phyloP scores from a whole-genome alignment of 805 yeast species.

The Yamadazyma ubonensis region DNA sequence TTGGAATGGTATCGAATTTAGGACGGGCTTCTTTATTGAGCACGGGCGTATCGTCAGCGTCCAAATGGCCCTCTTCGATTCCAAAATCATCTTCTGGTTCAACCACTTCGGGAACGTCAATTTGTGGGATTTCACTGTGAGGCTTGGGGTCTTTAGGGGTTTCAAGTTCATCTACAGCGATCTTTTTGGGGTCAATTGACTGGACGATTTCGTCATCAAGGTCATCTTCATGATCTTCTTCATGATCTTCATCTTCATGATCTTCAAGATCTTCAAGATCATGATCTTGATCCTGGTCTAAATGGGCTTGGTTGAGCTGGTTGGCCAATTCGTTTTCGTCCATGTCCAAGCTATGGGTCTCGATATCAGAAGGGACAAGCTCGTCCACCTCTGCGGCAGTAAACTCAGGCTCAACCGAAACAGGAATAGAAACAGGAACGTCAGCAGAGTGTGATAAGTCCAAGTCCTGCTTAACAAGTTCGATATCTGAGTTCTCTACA shows the following conservation, averaged over 20 bases:
- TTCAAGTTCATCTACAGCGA: conserved; percentile 28
- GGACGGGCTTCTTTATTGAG: conserved; percentile 25
- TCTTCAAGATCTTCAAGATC: neutral
- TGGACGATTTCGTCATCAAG: neutral
- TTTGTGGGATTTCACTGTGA: too few relatives aligned
- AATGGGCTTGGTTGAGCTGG: too few relatives aligned
- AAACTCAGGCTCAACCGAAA: too few relatives aligned
- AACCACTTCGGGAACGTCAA: neutral
- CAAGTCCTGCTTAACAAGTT: neutral
- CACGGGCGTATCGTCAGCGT: conserved; percentile 25
- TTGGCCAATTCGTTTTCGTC: too few relatives aligned
- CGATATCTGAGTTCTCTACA: neutral
- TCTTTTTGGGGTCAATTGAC: conserved; percentile 22
- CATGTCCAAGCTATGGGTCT: too few relatives aligned
- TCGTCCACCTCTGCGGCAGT: neutral
- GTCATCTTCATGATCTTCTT: neutral
- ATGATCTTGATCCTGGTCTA: neutral
- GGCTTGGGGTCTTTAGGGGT: conserved; percentile 11
- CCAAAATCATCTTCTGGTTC: conserved; percentile 24
- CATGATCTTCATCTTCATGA: neutral
- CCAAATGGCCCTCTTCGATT: conserved; percentile 21
- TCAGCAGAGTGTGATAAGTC: too few relatives aligned
- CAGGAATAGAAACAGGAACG: too few relatives aligned
- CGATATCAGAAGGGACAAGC: too few relatives aligned
- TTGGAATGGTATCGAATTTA: conserved; percentile 30